Evolutionary conservation across 2,329 filamentous ascomycete species (phyloP).

Genomic region (Colletotrichum filicis): DNA sequence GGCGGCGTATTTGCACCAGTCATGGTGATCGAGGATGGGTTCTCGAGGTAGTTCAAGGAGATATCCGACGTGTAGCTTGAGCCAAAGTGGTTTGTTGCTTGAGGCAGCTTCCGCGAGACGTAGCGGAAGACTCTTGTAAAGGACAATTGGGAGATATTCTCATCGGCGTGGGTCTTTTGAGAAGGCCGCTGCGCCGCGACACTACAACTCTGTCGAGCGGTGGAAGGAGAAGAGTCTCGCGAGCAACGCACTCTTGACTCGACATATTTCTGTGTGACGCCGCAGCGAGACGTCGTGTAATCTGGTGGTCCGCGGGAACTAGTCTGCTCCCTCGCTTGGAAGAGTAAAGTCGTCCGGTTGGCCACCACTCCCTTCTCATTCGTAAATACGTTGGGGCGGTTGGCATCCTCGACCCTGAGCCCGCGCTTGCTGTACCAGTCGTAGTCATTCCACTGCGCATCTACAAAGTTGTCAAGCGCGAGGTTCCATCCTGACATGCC

Average conservation of each 20-base stretch:
- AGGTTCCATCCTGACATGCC: constrained; percentile 7
- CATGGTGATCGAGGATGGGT: not conserved
- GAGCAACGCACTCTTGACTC: constrained; percentile 19
- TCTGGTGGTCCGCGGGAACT: not conserved
- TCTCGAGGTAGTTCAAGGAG: constrained; percentile 10
- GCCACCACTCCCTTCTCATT: constrained; percentile 4
- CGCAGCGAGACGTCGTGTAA: not conserved
- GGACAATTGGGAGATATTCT: constrained; percentile 12
- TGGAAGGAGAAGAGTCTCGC: not conserved
- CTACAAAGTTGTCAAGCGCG: constrained; percentile 12
- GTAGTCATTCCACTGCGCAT: not conserved
- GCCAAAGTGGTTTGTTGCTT: not conserved
- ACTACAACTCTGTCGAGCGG: not conserved
- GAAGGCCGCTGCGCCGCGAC: constrained; percentile 13
- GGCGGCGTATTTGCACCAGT: not conserved
- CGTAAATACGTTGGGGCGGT: not conserved
- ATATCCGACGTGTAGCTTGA: not conserved
- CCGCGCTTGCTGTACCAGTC: not conserved
- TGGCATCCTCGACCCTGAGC: not conserved
- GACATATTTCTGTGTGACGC: constrained; percentile 17
- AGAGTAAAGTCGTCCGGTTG: constrained; percentile 4
- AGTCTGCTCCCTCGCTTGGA: not conserved
- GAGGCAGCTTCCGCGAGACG: constrained; percentile 1
- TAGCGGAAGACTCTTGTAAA: not conserved
- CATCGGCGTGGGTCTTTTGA: not conserved